Percentiles rank a stretch among this genome's conserved stretches.
Evolutionary conservation across 257 asterid genomes (phyloP).

Genomic region (Perilla frutescens): DNA sequence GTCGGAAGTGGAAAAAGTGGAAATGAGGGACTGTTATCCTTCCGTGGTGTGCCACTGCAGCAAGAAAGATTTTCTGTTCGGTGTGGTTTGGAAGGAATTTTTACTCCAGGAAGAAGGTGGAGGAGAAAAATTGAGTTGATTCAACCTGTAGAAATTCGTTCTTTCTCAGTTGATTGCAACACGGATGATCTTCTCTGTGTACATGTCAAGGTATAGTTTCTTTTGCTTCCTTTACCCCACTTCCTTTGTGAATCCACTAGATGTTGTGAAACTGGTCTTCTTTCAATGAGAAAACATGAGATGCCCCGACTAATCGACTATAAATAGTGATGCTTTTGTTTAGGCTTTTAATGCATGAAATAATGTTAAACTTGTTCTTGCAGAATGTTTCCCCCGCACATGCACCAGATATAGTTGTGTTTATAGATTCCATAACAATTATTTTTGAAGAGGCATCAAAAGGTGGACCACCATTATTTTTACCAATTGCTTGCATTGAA

Average conservation of each 20-base stretch:
- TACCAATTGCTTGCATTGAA: conserved; percentile 89
- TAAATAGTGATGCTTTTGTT: conserved; percentile 28
- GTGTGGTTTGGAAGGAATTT: conserved; percentile 98
- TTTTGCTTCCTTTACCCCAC: not conserved
- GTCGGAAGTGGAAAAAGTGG: conserved; percentile 61
- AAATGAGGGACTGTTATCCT: conserved; percentile 77
- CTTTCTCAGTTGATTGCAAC: conserved; percentile 86
- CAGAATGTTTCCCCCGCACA: conserved; percentile 91
- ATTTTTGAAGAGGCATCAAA: conserved; percentile 90
- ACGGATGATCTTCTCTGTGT: conserved; percentile 94
- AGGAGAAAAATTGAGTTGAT: conserved; percentile 90
- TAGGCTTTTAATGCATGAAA: conserved; percentile 19
- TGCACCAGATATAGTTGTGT: conserved; percentile 75
- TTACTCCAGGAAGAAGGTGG: conserved; percentile 96
- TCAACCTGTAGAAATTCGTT: conserved; percentile 85
- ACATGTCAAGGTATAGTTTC: conserved; percentile 72
- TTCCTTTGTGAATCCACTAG: conserved; percentile 20
- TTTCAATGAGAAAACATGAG: not conserved
- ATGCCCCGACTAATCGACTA: not conserved
- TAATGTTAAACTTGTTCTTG: conserved; percentile 43
- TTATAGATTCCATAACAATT: conserved; percentile 83
- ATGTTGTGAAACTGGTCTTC: conserved; percentile 24
- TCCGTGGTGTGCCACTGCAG: conserved; percentile 91
- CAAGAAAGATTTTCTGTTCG: conserved; percentile 93
- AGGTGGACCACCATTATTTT: conserved; percentile 75